These are phyloP conservation scores for Curvularia sp. DNA, from an alignment of 2,329 filamentous ascomycete species.

Conservation along the genomic window DNA sequence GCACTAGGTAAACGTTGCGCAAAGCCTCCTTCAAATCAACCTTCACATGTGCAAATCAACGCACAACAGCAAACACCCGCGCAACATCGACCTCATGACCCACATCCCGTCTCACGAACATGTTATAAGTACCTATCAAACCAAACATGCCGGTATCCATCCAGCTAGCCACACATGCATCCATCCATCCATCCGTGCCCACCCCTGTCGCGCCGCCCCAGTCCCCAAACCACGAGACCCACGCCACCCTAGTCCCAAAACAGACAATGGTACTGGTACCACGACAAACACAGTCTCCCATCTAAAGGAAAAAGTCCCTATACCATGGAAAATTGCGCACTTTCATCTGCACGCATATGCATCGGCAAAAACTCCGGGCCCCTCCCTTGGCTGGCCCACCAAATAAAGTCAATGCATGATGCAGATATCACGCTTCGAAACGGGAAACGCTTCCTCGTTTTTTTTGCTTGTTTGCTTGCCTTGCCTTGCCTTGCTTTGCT, in stretches of 20 bases:
- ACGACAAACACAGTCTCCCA: not conserved
- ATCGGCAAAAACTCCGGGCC: not conserved
- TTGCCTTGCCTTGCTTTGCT: not conserved
- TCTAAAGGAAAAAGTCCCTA: not conserved
- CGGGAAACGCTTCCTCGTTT: not conserved
- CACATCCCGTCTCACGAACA: not conserved
- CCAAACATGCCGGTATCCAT: not conserved
- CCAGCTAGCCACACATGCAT: not conserved
- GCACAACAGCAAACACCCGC: not conserved
- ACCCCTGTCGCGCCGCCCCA: not conserved
- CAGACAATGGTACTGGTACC: slow-evolving; percentile 12
- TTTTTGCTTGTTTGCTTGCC: not conserved
- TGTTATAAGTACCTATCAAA: not conserved
- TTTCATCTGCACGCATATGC: not conserved
- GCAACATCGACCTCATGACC: not conserved
- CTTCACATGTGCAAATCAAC: not conserved
- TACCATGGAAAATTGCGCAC: not conserved
- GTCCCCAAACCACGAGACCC: not conserved
- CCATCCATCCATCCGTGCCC: not conserved
- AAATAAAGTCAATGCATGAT: not conserved
- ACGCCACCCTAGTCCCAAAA: slow-evolving; percentile 10
- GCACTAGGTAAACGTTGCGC: not conserved
- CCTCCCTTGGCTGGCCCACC: no score
- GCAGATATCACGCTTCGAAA: not conserved
- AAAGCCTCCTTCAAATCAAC: not conserved